Base-by-base conservation (phyloP, 2,329 filamentous ascomycete species). In the Sclerotinia sclerotiorum region DNA sequence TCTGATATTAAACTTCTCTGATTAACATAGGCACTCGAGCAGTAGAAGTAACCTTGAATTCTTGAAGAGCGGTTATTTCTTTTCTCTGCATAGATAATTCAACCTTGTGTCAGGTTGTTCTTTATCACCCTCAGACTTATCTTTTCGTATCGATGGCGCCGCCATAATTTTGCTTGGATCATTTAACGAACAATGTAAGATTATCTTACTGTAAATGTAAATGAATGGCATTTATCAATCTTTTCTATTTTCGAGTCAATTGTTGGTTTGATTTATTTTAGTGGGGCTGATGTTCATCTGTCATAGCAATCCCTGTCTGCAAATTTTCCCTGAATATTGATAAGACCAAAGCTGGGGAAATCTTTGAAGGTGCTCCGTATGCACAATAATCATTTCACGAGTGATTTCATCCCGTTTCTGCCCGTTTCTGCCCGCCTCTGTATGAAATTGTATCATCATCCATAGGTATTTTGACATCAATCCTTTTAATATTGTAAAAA, bases 401-500 rank as follows among this genome's bases (percentile, higher is more conserved):
- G 57, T 48, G 27, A 61, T 17, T 19, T n/a, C 46, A 46, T 24
- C 46, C 57, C 27, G 44, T 61, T 49, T 24, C 57, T 21, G 24
- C 57, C 57, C 42, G 27, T 2, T 11, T 27, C n/a, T n/a, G n/a
- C n/a, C n/a, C n/a, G n/a, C n/a, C n/a, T n/a, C n/a, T 49, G 27
- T 32, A 27, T 61, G 57, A 48, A 42, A 61, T 61, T 32, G 24
- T 61, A 61, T 61, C 57, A 32, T 60, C 42, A 61, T 48, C 44
- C 42, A 17, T 48, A 11, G 57, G 17, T 29, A 46, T 17, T 6
- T 21, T 29, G 49, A 52, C 24, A 27, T 29, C 10, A 1, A 32
- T 46, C 7, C 24, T 29, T 11, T 21, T 17, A 32, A 29, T 60
- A 4, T 21, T 44, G 24, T 61, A n/a, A 24, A 19, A 5, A 61